Evolutionary conservation across 208 protist species (phyloP).

Genomic region (Porcisia deanei): DNA sequence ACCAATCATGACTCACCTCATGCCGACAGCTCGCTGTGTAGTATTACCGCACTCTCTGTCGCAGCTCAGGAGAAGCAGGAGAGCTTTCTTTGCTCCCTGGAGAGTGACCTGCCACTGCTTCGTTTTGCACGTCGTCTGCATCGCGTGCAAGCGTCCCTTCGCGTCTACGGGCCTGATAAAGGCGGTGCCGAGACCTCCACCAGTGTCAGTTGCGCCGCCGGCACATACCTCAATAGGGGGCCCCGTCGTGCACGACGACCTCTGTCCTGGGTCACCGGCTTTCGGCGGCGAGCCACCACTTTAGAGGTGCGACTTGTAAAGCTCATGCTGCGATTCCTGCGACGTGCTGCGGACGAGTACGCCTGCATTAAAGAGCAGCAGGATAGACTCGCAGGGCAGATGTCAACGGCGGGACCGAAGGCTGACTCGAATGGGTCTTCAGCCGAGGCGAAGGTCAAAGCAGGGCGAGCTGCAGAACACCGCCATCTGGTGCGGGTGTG

Average conservation of each 20-base stretch:
- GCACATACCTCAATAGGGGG: not conserved
- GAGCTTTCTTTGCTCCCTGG: not conserved
- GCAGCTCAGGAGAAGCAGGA: not conserved
- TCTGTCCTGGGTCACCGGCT: constrained; percentile 7
- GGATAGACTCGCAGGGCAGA: not conserved
- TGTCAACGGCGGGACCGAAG: not conserved
- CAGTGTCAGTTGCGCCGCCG: not conserved
- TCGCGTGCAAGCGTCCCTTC: constrained; percentile 11
- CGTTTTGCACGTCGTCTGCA: constrained; percentile 18
- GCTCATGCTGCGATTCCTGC: constrained; percentile 18
- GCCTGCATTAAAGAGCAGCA: constrained; percentile 11
- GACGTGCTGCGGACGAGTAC: constrained; percentile 21
- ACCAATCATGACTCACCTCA: not conserved
- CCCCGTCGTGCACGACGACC: not conserved
- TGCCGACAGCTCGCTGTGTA: not conserved
- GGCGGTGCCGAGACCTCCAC: not conserved
- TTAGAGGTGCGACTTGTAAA: constrained; percentile 29
- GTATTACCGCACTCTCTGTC: not conserved
- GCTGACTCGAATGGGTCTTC: not conserved
- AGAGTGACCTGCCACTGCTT: constrained; percentile 11
- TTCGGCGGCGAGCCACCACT: constrained; percentile 17
- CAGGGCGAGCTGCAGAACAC: not conserved
- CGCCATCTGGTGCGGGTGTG: not conserved
- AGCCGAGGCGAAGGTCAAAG: not conserved
- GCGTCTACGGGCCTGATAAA: not conserved